These are phyloP conservation scores for Pyracantha coccinea DNA, from an alignment of 331 rosid genomes.

Conservation along the genomic window DNA sequence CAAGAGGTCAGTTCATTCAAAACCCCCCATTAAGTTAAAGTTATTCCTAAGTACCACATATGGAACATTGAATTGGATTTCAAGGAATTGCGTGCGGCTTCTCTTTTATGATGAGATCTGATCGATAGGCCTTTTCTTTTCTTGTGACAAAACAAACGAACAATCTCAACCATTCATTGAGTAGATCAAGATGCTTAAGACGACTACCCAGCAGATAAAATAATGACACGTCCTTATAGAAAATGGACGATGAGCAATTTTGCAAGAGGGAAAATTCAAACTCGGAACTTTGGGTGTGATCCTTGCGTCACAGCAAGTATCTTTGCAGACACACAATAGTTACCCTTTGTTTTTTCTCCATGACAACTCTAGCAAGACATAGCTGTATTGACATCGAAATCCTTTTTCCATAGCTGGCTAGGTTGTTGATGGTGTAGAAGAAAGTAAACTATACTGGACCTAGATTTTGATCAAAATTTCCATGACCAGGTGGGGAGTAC, in stretches of 20 bases:
- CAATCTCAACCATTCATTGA: constrained; percentile 14
- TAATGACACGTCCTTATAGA: neutral
- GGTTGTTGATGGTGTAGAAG: constrained; percentile 25
- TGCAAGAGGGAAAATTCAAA: too few species aligned
- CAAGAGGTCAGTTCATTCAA: constrained; percentile 20
- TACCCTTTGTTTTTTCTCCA: neutral
- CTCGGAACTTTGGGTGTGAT: too few species aligned
- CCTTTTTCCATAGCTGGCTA: constrained; percentile 14
- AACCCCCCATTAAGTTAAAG: constrained; percentile 17
- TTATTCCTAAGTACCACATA: constrained; percentile 14
- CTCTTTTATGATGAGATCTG: neutral
- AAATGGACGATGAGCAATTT: constrained; percentile 13
- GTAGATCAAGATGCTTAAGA: neutral
- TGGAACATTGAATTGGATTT: constrained; percentile 1
- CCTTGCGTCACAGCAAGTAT: constrained; percentile 18
- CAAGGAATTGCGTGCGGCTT: constrained; percentile 7
- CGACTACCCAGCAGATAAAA: neutral
- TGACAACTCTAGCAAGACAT: constrained; percentile 20
- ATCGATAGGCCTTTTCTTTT: neutral
- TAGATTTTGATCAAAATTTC: constrained; percentile 6
- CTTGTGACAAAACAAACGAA: neutral
- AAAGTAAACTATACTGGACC: constrained; percentile 19
- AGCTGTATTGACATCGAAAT: neutral
- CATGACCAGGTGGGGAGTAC: neutral
- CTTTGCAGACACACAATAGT: neutral